These are phyloP conservation scores for Trebouxia gelatinosa DNA, from an alignment of 163 green algal species.

Conservation along the genomic window DNA sequence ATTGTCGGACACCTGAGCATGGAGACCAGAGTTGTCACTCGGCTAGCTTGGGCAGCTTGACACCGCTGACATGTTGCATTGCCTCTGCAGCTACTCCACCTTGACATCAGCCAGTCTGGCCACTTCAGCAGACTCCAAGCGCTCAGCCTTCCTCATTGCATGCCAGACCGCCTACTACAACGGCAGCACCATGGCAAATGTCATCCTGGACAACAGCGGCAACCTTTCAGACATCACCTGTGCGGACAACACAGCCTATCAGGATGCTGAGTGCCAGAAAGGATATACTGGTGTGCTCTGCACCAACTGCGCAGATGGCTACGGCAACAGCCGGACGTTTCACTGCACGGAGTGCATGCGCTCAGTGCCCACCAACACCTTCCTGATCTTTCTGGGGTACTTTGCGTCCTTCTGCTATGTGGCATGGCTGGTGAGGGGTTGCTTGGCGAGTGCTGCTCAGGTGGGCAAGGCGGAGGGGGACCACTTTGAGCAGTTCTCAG, in stretches of 20 bases:
- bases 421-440: slow-evolving; percentile 4
- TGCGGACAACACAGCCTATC: not conserved
- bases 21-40: too few species aligned
- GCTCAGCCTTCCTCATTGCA: too few species aligned
- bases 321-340: slow-evolving; percentile 29
- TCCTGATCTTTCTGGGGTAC: slow-evolving; percentile 21
- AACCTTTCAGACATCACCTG: slow-evolving; percentile 9
- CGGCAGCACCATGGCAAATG: not conserved
- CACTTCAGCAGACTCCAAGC: too few species aligned
- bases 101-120: too few species aligned
- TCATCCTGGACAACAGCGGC: not conserved
- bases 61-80: too few species aligned
- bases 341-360: slow-evolving; percentile 23
- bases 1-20: too few species aligned
- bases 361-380: slow-evolving; percentile 5
- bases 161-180: slow-evolving; percentile 23
- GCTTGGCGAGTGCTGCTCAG: slow-evolving; percentile 15
- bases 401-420: slow-evolving; percentile 11
- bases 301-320: slow-evolving; percentile 20
- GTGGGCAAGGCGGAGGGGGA: not conserved
- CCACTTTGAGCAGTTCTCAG: slow-evolving; percentile 32
- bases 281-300: slow-evolving; percentile 25
- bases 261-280: not conserved
- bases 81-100: too few species aligned
- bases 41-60: too few species aligned